Evolutionary conservation across 345 rosid genomes (phyloP).

Genomic region (Gossypium ekmanianum): DNA sequence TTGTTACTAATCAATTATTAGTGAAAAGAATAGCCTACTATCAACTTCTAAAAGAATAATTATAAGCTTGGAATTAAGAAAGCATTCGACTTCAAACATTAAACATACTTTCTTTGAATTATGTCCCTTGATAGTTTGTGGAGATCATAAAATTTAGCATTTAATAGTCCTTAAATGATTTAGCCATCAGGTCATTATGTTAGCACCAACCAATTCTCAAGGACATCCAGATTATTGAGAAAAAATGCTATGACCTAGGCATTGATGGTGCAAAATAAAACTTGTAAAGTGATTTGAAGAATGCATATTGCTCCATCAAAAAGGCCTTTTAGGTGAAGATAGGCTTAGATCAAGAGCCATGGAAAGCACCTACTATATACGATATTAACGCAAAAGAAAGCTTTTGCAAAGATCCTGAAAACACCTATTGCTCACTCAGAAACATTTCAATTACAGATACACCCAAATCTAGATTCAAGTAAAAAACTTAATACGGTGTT

Average conservation of each 20-base stretch:
- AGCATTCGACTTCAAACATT: too few species aligned
- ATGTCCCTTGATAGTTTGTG: too few species aligned
- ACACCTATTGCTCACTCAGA: background rate
- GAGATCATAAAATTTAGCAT: too few species aligned
- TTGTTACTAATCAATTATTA: slow-evolving; percentile 8
- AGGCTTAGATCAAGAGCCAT: background rate
- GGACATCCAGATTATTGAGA: background rate
- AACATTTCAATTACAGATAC: background rate
- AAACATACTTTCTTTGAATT: too few species aligned
- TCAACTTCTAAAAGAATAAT: background rate
- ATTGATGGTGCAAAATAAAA: background rate
- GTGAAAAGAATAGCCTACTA: background rate
- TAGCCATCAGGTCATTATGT: background rate
- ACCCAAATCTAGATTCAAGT: background rate
- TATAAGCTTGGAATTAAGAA: too few species aligned
- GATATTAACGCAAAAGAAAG: background rate
- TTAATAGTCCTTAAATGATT: background rate
- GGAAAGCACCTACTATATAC: background rate
- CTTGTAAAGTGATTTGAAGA: background rate
- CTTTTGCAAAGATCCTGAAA: background rate
- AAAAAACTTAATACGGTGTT: background rate
- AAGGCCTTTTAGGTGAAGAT: background rate
- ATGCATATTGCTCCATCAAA: background rate
- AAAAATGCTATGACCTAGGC: background rate
- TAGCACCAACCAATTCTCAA: background rate